Evolutionary conservation across 2,329 filamentous ascomycete genomes (phyloP), one percentile per base, ranked within the genome.

Genomic region (Monilinia aucupariae): DNA sequence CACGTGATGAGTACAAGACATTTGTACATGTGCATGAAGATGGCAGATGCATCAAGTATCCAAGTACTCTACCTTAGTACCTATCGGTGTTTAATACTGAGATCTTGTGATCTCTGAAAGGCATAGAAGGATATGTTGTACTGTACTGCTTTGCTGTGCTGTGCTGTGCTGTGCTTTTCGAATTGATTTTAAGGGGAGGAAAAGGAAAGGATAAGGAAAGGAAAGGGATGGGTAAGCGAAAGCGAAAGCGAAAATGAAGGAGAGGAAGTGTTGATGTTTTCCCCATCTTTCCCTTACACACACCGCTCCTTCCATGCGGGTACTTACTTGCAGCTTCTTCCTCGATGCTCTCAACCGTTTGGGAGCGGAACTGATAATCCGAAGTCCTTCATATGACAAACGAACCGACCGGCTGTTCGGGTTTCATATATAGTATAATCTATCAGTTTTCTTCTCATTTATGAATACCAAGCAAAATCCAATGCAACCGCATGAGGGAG

Each of bases 261-360:
- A 27, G 15, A 15, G 17, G 17, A 30, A 43, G 20, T n/a, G n/a
- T n/a, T n/a, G n/a, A n/a, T n/a, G n/a, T n/a, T 32, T 47, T 47
- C 54, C n/a, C 54, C 54, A 47, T 47, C 13, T 12, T 47, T 39
- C 12, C n/a, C 41, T 30, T 30, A 30, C 54, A 41, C 54, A 58
- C 54, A 58, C 54, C 54, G 47, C 56, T 51, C n/a, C 45, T 59
- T 59, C 45, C 17, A 50, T 45, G n/a, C 56, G 56, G 56, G 32
- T 39, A 15, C 32, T 51, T 39, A 15, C 32, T 39, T 49, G 45
- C 47, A 59, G 45, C 27, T 27, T 20, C 49, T 34, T 10, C 49
- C 30, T 47, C 43, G 54, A 58, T 41, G 54, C 41, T 47, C 34
- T 47, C 43, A 47, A 58, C 4, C 54, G 20, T 13, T 56, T 56